Evolutionary conservation across 164 flowering plant genomes (phyloP), one percentile per base, ranked within the genome.

Genomic region (Hamamelis virginiana): DNA sequence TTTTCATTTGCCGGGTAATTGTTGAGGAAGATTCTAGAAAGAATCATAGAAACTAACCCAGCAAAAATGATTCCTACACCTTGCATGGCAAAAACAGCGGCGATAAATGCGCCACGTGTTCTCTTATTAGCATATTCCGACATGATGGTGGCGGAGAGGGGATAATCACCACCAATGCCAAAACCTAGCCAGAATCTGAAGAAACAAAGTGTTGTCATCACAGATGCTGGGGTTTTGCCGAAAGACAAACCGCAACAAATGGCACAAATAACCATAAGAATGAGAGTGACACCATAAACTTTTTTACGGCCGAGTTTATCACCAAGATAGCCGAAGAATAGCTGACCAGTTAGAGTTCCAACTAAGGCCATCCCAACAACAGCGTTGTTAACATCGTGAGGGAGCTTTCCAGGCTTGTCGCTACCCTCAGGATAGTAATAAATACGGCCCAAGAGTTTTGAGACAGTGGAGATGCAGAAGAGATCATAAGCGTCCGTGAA

Each of bases 401-500:
- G 88, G n/a, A 87, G 83, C 69, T 67, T 76, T 0, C 87, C 91
- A 1, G 83, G 86, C 18, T 44, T 62, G 38, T 14, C 2, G 1
- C 0, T 0, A 80, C 77, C 77, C n/a, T n/a, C n/a, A n/a, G n/a
- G n/a, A 55, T n/a, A 71, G 78, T 77, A 87, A 46, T 85, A 87
- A 8, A 87, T 68, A 11, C 91, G 89, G 46, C 88, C 88, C 3
- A 85, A 23, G 19, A 87, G 83, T 48, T 85, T 85, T 0, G 87
- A 72, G 46, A 87, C 75, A 27, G 84, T 70, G 59, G 88, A 66
- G 74, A 87, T 85, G 76, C 86, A 85, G 56, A 87, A 87, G 18
- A 87, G 85, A 23, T 87, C 88, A 52, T 86, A 86, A 11, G 91
- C 91, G 45, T 87, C 91, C 43, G 90, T 86, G 81, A 86, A 86